Evolutionary conservation across 768 basidiomycete genomes (phyloP).

Genomic region (Austroboletus festivus): DNA sequence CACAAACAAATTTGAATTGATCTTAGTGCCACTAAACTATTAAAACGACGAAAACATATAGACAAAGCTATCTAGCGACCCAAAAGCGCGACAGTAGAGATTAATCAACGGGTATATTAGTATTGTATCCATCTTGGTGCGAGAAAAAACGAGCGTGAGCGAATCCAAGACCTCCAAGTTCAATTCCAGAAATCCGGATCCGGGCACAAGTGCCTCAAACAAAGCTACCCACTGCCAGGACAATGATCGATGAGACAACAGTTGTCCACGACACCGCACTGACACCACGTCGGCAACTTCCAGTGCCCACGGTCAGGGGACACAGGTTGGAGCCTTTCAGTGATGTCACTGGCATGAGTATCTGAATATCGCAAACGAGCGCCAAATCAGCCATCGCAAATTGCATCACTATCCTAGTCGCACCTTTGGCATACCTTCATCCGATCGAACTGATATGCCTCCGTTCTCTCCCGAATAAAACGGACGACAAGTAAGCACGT

Average conservation of each 20-base stretch:
- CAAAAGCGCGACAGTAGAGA: conserved; percentile 1
- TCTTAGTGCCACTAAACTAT: too few relatives aligned
- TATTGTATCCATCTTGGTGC: background rate
- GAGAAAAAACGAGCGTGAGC: background rate
- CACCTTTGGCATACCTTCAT: conserved; percentile 48
- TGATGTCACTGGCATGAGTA: conserved; percentile 34
- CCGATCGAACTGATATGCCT: conserved; percentile 37
- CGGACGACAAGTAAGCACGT: conserved; percentile 48
- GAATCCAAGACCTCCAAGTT: too few relatives aligned
- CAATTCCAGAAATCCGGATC: too few relatives aligned
- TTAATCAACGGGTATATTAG: conserved; percentile 6
- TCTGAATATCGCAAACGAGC: conserved; percentile 18
- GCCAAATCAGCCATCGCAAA: background rate
- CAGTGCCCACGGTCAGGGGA: conserved; percentile 10
- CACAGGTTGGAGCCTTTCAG: conserved; percentile 23
- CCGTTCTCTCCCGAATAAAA: conserved; percentile 39
- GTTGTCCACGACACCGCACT: conserved; percentile 6
- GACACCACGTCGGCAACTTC: background rate
- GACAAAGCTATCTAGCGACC: conserved; percentile 16
- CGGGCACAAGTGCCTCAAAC: conserved; percentile 1
- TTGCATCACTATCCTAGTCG: background rate
- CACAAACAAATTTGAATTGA: background rate
- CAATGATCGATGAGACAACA: background rate
- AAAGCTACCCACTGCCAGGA: conserved; percentile 6
- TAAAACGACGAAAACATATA: conserved; percentile 11